A percentile compares a stretch with the other conserved stretches of the same genome.
Evolutionary conservation across 116 monocot species (phyloP).

Genomic region (Thalassia testudinum): DNA sequence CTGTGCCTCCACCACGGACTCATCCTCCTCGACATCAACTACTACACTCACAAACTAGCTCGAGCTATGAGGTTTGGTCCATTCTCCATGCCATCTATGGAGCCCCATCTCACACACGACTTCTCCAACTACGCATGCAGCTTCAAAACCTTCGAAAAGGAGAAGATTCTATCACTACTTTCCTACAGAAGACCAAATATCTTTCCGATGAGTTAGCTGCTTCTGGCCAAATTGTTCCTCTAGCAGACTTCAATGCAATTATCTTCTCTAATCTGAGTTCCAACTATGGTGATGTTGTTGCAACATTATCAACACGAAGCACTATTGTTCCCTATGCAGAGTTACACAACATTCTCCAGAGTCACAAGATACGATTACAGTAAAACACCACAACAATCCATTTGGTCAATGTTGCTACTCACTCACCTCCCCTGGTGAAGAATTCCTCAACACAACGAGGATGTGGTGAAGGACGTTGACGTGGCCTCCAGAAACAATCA

Average conservation of each 20-base stretch:
- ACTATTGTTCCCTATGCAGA: neutral
- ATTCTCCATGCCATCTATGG: neutral
- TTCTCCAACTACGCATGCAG: neutral
- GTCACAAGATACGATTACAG: too few species aligned
- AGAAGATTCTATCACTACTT: neutral
- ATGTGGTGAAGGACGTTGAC: neutral
- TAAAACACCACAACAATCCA: too few species aligned
- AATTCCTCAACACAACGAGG: neutral
- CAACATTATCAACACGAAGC: neutral
- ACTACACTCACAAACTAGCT: neutral
- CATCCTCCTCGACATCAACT: neutral
- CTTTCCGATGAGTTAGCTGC: neutral
- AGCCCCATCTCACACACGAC: too few species aligned
- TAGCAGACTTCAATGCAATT: too few species aligned
- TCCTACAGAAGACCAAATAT: neutral
- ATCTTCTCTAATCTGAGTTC: neutral
- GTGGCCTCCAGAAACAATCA: neutral
- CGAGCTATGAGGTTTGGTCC: neutral
- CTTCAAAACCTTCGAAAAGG: neutral
- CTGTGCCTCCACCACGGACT: neutral
- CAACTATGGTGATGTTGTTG: neutral
- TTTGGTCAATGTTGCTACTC: too few species aligned
- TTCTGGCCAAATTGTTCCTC: neutral
- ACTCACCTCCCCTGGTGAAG: neutral
- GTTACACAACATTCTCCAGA: neutral